phyloP scores from a whole-genome alignment of 495 filamentous ascomycete genomes.

The Bryoglossum gracile region DNA sequence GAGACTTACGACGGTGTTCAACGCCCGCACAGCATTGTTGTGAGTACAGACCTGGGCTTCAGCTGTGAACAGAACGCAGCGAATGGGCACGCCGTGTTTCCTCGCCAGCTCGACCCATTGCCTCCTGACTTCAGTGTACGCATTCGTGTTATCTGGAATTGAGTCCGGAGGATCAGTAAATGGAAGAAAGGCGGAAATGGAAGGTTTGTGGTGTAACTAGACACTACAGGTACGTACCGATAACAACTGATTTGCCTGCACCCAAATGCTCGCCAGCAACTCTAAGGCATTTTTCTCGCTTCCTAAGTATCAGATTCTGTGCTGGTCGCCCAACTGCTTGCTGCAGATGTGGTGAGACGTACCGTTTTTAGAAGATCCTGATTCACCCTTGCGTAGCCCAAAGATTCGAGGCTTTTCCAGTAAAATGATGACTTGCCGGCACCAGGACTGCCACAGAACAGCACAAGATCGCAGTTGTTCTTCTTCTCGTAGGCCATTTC shows the following conservation, averaged over 20 bases:
- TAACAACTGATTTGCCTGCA: conserved; percentile 58
- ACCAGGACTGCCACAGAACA: conserved; percentile 83
- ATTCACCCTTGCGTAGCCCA: conserved; percentile 80
- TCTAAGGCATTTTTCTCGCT: conserved; percentile 81
- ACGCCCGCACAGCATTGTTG: conserved; percentile 77
- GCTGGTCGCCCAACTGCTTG: background rate
- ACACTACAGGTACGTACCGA: conserved; percentile 60
- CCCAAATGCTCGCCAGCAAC: conserved; percentile 57
- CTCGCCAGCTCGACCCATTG: conserved; percentile 70
- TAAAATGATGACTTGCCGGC: conserved; percentile 90
- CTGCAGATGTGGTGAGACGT: conserved; percentile 22
- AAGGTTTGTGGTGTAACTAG: no score
- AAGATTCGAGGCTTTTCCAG: conserved; percentile 66
- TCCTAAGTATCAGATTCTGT: conserved; percentile 19
- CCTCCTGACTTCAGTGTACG: conserved; percentile 63
- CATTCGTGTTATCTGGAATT: conserved; percentile 87
- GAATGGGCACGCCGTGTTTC: conserved; percentile 64
- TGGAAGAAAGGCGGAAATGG: no score
- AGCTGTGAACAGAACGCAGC: conserved; percentile 80
- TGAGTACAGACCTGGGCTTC: conserved; percentile 69
- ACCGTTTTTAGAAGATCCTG: conserved; percentile 85
- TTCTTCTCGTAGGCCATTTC: conserved; percentile 48
- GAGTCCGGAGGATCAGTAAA: no score
- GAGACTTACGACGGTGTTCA: conserved; percentile 45
- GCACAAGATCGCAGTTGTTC: conserved; percentile 63